These are phyloP conservation scores for Sporisorium sorghi DNA, from an alignment of 1,284 basidiomycete genomes.

Conservation along the genomic window DNA sequence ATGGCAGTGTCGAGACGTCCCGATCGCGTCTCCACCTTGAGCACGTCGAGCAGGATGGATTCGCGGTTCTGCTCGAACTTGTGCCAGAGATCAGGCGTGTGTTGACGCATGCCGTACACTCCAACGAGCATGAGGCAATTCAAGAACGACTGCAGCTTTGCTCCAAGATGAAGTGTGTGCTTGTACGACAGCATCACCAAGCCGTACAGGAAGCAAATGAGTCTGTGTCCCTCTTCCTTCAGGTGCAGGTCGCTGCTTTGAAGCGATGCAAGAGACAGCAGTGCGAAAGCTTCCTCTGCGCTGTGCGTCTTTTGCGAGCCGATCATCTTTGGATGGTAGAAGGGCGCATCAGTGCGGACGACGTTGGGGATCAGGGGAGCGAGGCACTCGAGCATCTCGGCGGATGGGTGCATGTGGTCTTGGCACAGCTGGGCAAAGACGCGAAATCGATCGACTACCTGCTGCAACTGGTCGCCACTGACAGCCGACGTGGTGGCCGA, in stretches of 20 bases:
- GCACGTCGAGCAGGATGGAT: slow-evolving; percentile 30
- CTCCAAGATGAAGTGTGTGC: slow-evolving; percentile 33
- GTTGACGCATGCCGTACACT: slow-evolving; percentile 26
- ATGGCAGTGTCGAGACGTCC: slow-evolving; percentile 10
- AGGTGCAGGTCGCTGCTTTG: slow-evolving; percentile 15
- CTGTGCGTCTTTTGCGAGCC: slow-evolving; percentile 30
- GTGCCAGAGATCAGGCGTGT: slow-evolving; percentile 32
- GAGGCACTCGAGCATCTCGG: slow-evolving; percentile 28
- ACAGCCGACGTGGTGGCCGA: slow-evolving; percentile 15
- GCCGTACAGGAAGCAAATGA: slow-evolving; percentile 36
- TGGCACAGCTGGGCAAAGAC: slow-evolving; percentile 40
- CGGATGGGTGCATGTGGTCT: slow-evolving; percentile 32
- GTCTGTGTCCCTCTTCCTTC: slow-evolving; percentile 24
- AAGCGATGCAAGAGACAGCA: slow-evolving; percentile 32
- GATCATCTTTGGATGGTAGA: slow-evolving; percentile 41
- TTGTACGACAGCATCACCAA: slow-evolving; percentile 38
- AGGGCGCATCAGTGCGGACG: slow-evolving; percentile 17
- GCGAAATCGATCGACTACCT: slow-evolving; percentile 30
- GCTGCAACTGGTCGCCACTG: slow-evolving; percentile 38
- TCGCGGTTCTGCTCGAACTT: slow-evolving; percentile 28
- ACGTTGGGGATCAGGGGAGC: slow-evolving; percentile 21
- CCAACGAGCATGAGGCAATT: slow-evolving; percentile 37
- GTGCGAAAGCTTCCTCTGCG: slow-evolving; percentile 28
- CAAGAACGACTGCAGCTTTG: slow-evolving; percentile 23
- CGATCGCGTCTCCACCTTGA: slow-evolving; percentile 18